phyloP scores from a whole-genome alignment of 2,329 filamentous ascomycete species.

The Corynespora cassiicola region DNA sequence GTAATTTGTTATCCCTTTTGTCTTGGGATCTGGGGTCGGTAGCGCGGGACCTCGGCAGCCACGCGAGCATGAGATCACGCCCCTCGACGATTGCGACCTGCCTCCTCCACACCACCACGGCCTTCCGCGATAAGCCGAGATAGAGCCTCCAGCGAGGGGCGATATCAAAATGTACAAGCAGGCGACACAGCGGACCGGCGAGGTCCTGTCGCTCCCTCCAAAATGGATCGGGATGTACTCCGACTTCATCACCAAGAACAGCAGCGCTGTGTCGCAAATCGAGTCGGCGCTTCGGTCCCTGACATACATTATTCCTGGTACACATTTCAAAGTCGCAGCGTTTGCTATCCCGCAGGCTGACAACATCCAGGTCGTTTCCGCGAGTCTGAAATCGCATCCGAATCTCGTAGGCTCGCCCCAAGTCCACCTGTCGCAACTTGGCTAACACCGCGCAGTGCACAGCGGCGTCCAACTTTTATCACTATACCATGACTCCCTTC shows the following conservation, averaged over 20 bases:
- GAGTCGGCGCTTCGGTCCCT: conserved; percentile 91
- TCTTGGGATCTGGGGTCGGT: conserved; percentile 13
- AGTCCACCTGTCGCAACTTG: conserved; percentile 7
- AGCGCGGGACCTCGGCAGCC: conserved; percentile 40
- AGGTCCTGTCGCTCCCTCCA: conserved; percentile 65
- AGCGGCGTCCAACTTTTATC: conserved; percentile 89
- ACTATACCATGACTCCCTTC: conserved; percentile 88
- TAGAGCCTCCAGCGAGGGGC: conserved; percentile 21
- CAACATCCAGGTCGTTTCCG: conserved; percentile 72
- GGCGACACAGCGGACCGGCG: conserved; percentile 48
- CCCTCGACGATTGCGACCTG: conserved; percentile 29
- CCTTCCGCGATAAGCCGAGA: conserved; percentile 13
- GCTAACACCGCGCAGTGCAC: conserved; percentile 63
- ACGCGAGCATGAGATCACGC: conserved; percentile 31
- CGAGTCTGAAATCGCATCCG: conserved; percentile 93
- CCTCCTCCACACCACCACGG: conserved; percentile 27
- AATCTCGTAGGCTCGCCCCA: conserved; percentile 66
- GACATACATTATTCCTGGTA: conserved; percentile 93
- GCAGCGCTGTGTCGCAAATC: conserved; percentile 91
- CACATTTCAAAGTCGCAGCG: conserved; percentile 16
- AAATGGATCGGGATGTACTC: conserved; percentile 76
- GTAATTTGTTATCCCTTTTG: neutral
- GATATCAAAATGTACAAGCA: conserved; percentile 44
- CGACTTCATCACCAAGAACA: conserved; percentile 94
- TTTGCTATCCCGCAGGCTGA: conserved; percentile 20